Percentiles rank a stretch among this genome's conserved stretches.
Evolutionary conservation across 164 flowering plant genomes (phyloP).

Genomic region (Nelumbo lutea): DNA sequence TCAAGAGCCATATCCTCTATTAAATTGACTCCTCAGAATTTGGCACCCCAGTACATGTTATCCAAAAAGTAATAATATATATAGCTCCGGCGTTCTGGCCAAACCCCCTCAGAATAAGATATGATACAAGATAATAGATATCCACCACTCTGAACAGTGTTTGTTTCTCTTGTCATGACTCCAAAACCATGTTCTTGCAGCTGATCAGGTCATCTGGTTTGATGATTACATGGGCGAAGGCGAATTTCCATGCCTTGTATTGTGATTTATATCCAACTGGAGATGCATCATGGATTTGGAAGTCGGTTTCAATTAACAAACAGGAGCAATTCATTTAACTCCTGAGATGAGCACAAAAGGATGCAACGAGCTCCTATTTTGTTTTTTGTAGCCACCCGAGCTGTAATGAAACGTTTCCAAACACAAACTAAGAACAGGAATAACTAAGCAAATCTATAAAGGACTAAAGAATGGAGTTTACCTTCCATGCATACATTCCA

Average conservation of each 20-base stretch:
- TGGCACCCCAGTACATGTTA: too few relatives aligned
- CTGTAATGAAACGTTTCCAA: constrained; percentile 22
- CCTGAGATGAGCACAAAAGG: not conserved
- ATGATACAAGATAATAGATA: not conserved
- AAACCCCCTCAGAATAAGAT: not conserved
- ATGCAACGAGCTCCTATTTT: constrained; percentile 24
- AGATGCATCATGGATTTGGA: not conserved
- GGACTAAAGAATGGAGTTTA: constrained; percentile 18
- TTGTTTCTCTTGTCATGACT: too few relatives aligned
- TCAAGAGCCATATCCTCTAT: too few relatives aligned
- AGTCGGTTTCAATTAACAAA: not conserved
- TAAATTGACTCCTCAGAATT: too few relatives aligned
- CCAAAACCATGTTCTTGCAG: too few relatives aligned
- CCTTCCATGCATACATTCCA: constrained; percentile 98
- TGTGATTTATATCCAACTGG: not conserved
- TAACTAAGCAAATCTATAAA: not conserved
- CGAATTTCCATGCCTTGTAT: not conserved
- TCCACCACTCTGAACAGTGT: not conserved
- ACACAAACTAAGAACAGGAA: not conserved
- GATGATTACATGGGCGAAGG: not conserved
- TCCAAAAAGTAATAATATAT: not conserved
- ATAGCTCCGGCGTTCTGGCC: not conserved
- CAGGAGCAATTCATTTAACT: not conserved
- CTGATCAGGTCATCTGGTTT: not conserved
- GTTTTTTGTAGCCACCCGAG: constrained; percentile 55